These are phyloP conservation scores for Cercospora janseana DNA, from an alignment of 2,329 filamentous ascomycete genomes.

Conservation along the genomic window DNA sequence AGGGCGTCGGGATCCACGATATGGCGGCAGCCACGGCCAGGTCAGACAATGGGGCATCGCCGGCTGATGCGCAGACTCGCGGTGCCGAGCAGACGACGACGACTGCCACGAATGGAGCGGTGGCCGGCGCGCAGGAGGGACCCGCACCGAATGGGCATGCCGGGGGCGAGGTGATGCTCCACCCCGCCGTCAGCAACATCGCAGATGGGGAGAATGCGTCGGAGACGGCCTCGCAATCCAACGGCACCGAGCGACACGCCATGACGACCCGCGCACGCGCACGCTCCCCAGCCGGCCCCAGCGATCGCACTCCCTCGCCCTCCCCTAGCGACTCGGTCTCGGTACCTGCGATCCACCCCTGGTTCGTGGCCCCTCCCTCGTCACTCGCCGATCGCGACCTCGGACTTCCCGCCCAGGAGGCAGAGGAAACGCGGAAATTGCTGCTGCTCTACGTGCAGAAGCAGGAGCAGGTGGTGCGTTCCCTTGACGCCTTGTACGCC, in stretches of 20 bases:
- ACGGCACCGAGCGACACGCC: constrained; percentile 47
- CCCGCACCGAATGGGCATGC: not conserved
- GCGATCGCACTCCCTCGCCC: constrained; percentile 40
- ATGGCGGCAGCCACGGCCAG: constrained; percentile 1
- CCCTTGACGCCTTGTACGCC: constrained; percentile 64
- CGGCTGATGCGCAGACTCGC: not conserved
- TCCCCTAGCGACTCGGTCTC: constrained; percentile 46
- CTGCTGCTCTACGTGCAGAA: constrained; percentile 78
- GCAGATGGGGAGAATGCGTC: constrained; percentile 25
- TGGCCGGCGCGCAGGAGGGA: not conserved
- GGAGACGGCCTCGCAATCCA: constrained; percentile 45
- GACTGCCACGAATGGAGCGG: not conserved
- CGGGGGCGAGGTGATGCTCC: constrained; percentile 2
- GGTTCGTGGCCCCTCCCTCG: constrained; percentile 65
- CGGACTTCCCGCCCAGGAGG: constrained; percentile 69
- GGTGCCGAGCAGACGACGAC: not conserved
- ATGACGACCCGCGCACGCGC: constrained; percentile 58
- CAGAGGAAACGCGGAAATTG: constrained; percentile 72
- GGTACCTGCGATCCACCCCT: constrained; percentile 64
- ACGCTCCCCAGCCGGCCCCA: constrained; percentile 39
- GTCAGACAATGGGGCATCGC: constrained; percentile 2
- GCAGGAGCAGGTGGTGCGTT: constrained; percentile 77
- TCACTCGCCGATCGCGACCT: constrained; percentile 67
- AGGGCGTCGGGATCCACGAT: constrained; percentile 30
- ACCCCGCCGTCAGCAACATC: constrained; percentile 24